Conservation (phyloP, 2,329 filamentous ascomycete species). For the Neurospora sp. region DNA sequence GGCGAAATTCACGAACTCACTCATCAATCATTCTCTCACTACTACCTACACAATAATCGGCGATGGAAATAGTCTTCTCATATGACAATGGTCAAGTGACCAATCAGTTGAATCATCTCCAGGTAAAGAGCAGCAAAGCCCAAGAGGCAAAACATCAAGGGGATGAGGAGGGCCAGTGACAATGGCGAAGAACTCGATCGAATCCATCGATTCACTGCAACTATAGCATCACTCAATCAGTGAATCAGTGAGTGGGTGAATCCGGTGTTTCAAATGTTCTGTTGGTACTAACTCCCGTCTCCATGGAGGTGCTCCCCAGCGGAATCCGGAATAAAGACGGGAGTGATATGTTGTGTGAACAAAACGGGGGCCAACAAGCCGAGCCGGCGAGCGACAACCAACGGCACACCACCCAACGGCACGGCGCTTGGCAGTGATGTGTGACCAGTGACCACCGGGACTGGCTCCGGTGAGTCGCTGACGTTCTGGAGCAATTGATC, state of each 20-base stretch:
- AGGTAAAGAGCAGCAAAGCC: too few species aligned
- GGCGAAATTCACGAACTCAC: too few species aligned
- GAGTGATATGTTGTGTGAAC: background rate
- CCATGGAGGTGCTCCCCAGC: background rate
- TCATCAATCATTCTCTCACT: too few species aligned
- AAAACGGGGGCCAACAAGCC: background rate
- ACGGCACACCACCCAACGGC: background rate
- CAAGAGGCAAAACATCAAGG: too few species aligned
- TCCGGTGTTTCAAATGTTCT: background rate
- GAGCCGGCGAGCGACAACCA: background rate
- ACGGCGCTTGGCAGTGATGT: background rate
- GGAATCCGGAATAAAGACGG: background rate
- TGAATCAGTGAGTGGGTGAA: background rate
- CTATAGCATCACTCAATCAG: background rate
- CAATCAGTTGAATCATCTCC: too few species aligned
- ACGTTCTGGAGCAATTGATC: background rate
- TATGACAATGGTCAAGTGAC: background rate
- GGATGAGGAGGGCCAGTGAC: too few species aligned
- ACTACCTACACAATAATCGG: too few species aligned
- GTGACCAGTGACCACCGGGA: background rate
- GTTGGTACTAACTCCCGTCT: background rate
- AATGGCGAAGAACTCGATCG: background rate
- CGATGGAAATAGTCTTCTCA: too few species aligned
- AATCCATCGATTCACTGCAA: background rate
- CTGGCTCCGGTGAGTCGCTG: background rate